Base-by-base conservation (phyloP, 352 stramenopile genomes). In the Pythium phragmitis region DNA sequence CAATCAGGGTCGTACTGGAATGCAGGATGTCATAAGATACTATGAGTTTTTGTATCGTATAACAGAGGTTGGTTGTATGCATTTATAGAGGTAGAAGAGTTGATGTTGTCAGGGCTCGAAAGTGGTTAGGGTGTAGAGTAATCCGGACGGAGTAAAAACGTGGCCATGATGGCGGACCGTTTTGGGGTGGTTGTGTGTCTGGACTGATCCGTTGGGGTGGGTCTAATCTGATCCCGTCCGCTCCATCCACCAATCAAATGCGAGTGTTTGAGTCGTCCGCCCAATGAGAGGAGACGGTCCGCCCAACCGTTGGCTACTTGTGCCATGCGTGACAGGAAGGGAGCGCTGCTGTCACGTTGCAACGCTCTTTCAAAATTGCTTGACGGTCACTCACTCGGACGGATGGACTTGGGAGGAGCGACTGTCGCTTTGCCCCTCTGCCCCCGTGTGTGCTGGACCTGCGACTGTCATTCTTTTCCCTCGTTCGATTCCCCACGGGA, bases 1-100 rank as follows among this genome's bases (percentile, higher is more conserved):
- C 33, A 36, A 42, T n/a, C 12, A 21, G 45, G 6, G 12, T 14
- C 14, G 52, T 68, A 68, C 47, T 52, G 33, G 23, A 16, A 8
- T n/a, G 0, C 19, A 28, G 17, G 7, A 54, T 69, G 63, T 69
- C 48, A 69, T 60, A 69, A 52, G 63, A 17, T 46, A 69, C 42
- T 8, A 64, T 69, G 63, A 69, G 63, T 64, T 69, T 9, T 21
- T 46, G 11, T 55, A 63, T 48, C n/a, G 4, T 50, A 34, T 28
- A 28, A 50, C 11, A 57, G 23, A 63, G 46, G 45, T 21, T 45
- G 33, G 28, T 0, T 3, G 21, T 45, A 62, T 62, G 28, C 30
- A 6, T 2, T 3, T 17, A 53, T 2, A 43, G 16, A 62, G 55
- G 55, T 21, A 21, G 55, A 43, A 8, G 36, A 41, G 14, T 34